phyloP scores from a whole-genome alignment of 768 basidiomycete genomes.

The Tricholoma terreum region DNA sequence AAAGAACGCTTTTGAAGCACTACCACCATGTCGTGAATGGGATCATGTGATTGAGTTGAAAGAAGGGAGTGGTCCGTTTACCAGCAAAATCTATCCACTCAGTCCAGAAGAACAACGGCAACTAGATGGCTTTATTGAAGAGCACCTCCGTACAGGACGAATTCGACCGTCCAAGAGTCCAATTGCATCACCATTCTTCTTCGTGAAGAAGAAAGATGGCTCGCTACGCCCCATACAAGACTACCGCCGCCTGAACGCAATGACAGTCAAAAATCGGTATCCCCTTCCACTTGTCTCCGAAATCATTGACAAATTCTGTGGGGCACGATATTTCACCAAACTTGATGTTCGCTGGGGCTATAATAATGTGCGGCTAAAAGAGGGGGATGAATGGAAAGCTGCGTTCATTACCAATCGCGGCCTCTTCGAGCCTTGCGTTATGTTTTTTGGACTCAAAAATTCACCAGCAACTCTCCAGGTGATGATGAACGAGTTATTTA shows the following conservation, averaged over 20 bases:
- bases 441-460: constrained; percentile 32
- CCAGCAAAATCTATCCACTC: constrained; percentile 4
- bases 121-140: background rate
- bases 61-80: constrained; percentile 4
- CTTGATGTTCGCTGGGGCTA: constrained; percentile 24
- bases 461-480: background rate
- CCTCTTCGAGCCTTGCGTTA: constrained; percentile 29
- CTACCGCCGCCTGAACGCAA: background rate
- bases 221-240: background rate
- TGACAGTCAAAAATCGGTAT: background rate
- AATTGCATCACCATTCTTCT: background rate
- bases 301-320: constrained; percentile 4
- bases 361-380: background rate
- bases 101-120: background rate
- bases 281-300: background rate
- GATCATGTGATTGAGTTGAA: constrained; percentile 17
- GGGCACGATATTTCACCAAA: constrained; percentile 28
- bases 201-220: background rate
- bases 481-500: constrained; percentile 1
- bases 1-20: too few species aligned
- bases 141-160: background rate
- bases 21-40: too few species aligned
- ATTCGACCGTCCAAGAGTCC: background rate
- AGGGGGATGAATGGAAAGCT: constrained; percentile 39
- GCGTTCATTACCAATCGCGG: constrained; percentile 33